A percentile compares a stretch with the other conserved stretches of the same genome.
Conservation (phyloP, 2,329 filamentous ascomycete genomes). For the Apiospora pterosperma region DNA sequence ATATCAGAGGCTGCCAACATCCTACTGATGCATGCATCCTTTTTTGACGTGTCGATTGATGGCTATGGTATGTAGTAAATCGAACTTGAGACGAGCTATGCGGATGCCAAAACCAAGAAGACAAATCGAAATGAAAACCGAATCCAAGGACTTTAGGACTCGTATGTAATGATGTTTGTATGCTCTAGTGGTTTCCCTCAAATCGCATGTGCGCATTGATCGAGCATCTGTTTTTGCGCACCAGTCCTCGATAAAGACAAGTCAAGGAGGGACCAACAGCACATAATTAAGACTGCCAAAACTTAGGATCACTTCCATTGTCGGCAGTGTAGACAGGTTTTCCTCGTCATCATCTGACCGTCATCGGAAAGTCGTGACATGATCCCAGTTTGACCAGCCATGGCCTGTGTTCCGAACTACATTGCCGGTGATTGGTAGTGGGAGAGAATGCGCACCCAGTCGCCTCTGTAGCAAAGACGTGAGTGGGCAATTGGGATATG, state of each 20-base stretch:
- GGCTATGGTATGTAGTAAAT: not conserved
- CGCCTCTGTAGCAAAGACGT: not conserved
- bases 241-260: not conserved
- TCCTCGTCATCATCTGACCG: constrained; percentile 7
- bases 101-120: not conserved
- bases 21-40: not conserved
- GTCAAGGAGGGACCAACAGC: not conserved
- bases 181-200: not conserved
- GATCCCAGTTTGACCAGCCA: not conserved
- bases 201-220: not conserved
- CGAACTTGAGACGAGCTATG: not conserved
- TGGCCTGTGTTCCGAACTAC: not conserved
- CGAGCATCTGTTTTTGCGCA: not conserved
- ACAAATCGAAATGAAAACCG: constrained; percentile 5
- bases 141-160: constrained; percentile 2
- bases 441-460: not conserved
- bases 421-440: not conserved
- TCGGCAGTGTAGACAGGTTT: not conserved
- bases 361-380: constrained; percentile 2
- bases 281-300: not conserved
- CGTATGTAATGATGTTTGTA: not conserved
- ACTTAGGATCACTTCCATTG: not conserved
- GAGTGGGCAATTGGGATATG: not conserved
- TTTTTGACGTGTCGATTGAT: not conserved
- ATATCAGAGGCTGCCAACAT: not conserved